Conservation (phyloP, 2,329 filamentous ascomycete species). For the Lasiodiplodia sp. region DNA sequence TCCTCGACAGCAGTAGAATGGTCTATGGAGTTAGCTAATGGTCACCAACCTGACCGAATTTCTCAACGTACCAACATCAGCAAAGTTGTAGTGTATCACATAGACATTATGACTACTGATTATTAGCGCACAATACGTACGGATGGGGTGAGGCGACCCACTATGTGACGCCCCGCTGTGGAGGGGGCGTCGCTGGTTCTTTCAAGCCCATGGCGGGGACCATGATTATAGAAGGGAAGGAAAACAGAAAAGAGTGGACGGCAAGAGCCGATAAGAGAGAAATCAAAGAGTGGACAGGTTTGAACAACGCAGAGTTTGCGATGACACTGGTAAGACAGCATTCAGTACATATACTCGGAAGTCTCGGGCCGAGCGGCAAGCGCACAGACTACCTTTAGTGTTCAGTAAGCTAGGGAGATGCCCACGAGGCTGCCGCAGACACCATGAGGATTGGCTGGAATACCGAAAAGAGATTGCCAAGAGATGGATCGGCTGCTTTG, state of each 20-base stretch:
- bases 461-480: slow-evolving; percentile 7
- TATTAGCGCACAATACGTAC: background rate
- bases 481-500: slow-evolving; percentile 16
- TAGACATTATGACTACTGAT: slow-evolving; percentile 39
- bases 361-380: slow-evolving; percentile 26
- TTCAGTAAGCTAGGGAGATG: slow-evolving; percentile 20
- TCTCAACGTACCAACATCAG: slow-evolving; percentile 37
- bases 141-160: background rate
- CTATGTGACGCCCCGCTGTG: slow-evolving; percentile 20
- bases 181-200: background rate
- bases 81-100: slow-evolving; percentile 43
- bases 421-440: background rate
- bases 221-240: slow-evolving; percentile 1
- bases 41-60: background rate
- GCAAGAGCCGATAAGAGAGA: slow-evolving; percentile 17
- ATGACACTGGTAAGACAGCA: slow-evolving; percentile 3
- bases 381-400: slow-evolving; percentile 20
- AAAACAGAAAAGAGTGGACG: slow-evolving; percentile 15
- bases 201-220: slow-evolving; percentile 7
- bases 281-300: slow-evolving; percentile 8
- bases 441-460: slow-evolving; percentile 5
- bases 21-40: slow-evolving; percentile 31
- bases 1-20: slow-evolving; percentile 36
- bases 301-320: slow-evolving; percentile 2
- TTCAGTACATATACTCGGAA: slow-evolving; percentile 21